Evolutionary conservation across 1,284 basidiomycete genomes (phyloP), one percentile per base, ranked within the genome.

Genomic region (Stygiomarasmius scandens): DNA sequence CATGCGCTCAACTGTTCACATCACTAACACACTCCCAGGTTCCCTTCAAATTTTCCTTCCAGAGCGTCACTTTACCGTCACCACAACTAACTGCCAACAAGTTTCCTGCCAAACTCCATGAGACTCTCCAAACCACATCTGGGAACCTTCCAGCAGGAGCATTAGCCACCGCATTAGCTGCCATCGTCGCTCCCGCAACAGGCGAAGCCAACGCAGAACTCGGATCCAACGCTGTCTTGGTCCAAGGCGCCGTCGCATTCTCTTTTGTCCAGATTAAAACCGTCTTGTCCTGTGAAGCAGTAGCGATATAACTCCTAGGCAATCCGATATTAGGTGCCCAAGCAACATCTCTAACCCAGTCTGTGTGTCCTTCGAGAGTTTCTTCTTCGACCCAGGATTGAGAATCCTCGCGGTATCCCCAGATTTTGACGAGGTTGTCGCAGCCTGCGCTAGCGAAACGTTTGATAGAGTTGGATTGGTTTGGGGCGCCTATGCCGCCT

Each of bases 321-420:
- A 99, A 82, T 0, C 96, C 96, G 64, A 98, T 95, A 67, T 95
- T 98, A 0, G 96, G 96, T 3, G 95, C 95, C 92, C 96, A 98
- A 0, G 96, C 93, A 22, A 98, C 96, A 69, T 99, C 96, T 55
- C 96, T 84, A 19, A 99, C 96, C 96, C 96, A 99, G 75, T 99
- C 96, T 1, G 89, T 86, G 74, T 99, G 96, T 0, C 93, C 94
- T 54, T 93, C 90, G 36, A 97, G 83, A 1, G 82, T 84, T 66
- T 95, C 93, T 72, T 96, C 95, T 67, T 94, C 92, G 19, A 84
- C 80, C 95, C 95, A 98, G n/a, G 89, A 81, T 69, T 91, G 86
- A 11, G 84, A 79, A 54, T 87, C 86, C 54, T 90, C 87, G 59
- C 81, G 79, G 77, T 88, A 98, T 6, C 84, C 87, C 97, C 96